These are phyloP conservation scores for Cryptococcus sp. DNA, from an alignment of 1,284 basidiomycete genomes.

Conservation along the genomic window DNA sequence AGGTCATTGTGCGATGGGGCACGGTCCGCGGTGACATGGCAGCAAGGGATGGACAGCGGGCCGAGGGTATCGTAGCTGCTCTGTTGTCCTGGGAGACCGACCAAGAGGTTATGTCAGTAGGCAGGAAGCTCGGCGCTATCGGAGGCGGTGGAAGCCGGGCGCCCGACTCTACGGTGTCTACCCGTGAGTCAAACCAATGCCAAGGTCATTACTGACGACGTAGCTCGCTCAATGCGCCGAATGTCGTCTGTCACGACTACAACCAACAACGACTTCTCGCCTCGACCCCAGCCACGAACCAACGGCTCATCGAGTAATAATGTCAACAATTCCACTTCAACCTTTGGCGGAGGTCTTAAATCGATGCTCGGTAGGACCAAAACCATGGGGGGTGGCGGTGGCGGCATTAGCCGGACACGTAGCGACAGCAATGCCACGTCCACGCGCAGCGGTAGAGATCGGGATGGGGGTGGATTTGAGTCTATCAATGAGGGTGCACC, in stretches of 20 bases:
- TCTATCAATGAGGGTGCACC: slow-evolving; percentile 27
- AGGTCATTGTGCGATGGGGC: slow-evolving; percentile 50
- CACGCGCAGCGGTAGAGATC: slow-evolving; percentile 25
- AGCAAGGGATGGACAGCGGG: slow-evolving; percentile 41
- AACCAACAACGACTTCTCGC: slow-evolving; percentile 35
- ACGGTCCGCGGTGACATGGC: slow-evolving; percentile 50
- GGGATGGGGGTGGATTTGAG: slow-evolving; percentile 15
- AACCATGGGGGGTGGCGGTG: slow-evolving; percentile 31
- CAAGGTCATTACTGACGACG: slow-evolving; percentile 1
- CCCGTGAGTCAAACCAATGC: slow-evolving; percentile 16
- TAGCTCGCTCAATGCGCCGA: slow-evolving; percentile 25
- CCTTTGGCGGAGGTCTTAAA: slow-evolving; percentile 49
- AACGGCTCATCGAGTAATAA: slow-evolving; percentile 37
- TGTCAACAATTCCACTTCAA: slow-evolving; percentile 3
- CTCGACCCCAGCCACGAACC: slow-evolving; percentile 25
- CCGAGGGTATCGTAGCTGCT: slow-evolving; percentile 40
- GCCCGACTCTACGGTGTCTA: slow-evolving; percentile 16
- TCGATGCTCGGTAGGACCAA: slow-evolving; percentile 51
- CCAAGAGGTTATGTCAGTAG: slow-evolving; percentile 41
- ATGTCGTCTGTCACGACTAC: slow-evolving; percentile 17
- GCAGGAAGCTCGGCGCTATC: slow-evolving; percentile 33
- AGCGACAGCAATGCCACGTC: slow-evolving; percentile 34
- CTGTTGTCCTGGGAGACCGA: slow-evolving; percentile 49
- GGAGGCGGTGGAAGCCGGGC: slow-evolving; percentile 18
- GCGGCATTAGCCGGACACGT: slow-evolving; percentile 13